A percentile compares a stretch with the other conserved stretches of the same genome.
Conservation (phyloP, 805 yeast species). For the Starmerella tilneyi region DNA sequence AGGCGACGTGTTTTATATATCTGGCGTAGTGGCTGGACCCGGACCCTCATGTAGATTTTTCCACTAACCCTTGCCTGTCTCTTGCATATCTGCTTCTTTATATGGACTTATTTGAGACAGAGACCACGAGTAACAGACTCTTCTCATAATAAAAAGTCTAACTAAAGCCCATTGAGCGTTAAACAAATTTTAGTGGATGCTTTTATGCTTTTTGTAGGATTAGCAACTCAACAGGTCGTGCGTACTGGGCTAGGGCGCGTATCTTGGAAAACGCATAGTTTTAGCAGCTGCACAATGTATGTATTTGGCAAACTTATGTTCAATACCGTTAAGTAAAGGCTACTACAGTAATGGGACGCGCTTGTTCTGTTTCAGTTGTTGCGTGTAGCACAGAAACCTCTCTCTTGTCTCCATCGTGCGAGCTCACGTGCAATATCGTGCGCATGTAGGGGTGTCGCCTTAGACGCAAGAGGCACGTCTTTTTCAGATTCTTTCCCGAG, state of each 20-base stretch:
- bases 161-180: neutral
- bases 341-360: neutral
- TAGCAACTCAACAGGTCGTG: neutral
- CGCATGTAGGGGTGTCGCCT: neutral
- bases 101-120: no score
- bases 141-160: neutral
- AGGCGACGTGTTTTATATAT: constrained; percentile 1
- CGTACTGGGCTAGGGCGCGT: neutral
- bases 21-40: constrained; percentile 5
- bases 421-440: neutral
- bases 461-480: neutral
- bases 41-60: constrained; percentile 4
- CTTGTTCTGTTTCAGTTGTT: neutral
- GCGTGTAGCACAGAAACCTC: neutral
- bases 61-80: constrained; percentile 2
- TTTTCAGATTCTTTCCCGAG: neutral
- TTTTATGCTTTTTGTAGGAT: neutral
- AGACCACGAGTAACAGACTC: neutral
- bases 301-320: neutral
- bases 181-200: neutral
- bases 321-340: neutral
- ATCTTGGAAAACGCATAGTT: neutral
- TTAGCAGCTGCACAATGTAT: constrained; percentile 2
- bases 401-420: neutral
- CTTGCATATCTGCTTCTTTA: neutral